These are phyloP conservation scores for Schwanniomyces polymorphus DNA, from an alignment of 805 yeast species.

Conservation along the genomic window DNA sequence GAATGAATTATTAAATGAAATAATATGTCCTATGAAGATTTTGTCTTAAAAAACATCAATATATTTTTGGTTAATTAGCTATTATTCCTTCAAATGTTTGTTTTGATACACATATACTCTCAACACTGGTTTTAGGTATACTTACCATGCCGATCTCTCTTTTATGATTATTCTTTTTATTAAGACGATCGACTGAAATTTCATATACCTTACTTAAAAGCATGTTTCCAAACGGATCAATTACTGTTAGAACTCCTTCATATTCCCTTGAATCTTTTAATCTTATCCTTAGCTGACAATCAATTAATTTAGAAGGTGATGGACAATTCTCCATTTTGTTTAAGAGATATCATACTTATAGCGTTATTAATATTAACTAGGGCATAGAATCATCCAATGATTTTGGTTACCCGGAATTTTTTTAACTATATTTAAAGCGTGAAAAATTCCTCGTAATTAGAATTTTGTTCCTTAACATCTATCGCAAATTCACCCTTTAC, in stretches of 20 bases:
- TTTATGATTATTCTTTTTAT: constrained; percentile 16
- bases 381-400: neutral
- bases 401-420: neutral
- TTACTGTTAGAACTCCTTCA: constrained; percentile 39
- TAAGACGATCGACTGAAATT: constrained; percentile 25
- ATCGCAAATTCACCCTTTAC: constrained; percentile 37
- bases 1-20: too few relatives aligned
- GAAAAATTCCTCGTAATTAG: neutral
- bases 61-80: neutral
- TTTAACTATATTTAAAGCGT: neutral
- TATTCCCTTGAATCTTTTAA: constrained; percentile 30
- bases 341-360: neutral
- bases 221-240: constrained; percentile 45
- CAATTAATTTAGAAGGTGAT: constrained; percentile 27
- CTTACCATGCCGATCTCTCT: constrained; percentile 56
- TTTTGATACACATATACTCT: constrained; percentile 22
- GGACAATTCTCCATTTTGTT: constrained; percentile 1
- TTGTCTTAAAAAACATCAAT: too few relatives aligned
- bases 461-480: constrained; percentile 28
- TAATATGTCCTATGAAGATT: neutral
- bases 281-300: constrained; percentile 24
- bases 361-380: neutral
- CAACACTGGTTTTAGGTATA: constrained; percentile 44
- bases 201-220: constrained; percentile 36
- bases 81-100: constrained; percentile 11